Evolutionary conservation across 257 asterid genomes (phyloP).

Genomic region (Petunia axillaris): DNA sequence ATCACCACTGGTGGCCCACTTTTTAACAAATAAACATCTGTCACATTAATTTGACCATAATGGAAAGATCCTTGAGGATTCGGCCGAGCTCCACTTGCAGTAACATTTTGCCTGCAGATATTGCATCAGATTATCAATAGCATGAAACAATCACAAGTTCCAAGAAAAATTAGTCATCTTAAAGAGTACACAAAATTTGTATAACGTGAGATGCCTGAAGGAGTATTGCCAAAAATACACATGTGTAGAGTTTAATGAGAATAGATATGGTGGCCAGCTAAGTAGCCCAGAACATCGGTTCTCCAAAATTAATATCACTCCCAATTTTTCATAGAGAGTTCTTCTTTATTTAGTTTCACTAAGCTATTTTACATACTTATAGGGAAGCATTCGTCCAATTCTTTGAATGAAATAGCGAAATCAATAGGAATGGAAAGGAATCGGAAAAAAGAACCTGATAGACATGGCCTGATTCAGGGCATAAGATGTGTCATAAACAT

Average conservation of each 20-base stretch:
- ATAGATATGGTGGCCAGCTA: not conserved
- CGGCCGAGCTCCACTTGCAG: constrained; percentile 99
- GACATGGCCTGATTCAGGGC: constrained; percentile 83
- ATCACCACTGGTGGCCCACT: constrained; percentile 58
- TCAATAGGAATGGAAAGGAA: not conserved
- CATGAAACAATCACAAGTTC: constrained; percentile 6
- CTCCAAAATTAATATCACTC: not conserved
- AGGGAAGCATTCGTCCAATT: not conserved
- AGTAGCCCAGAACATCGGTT: not conserved
- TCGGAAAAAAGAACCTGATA: constrained; percentile 55
- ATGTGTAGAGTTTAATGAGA: not conserved
- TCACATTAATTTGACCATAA: constrained; percentile 81
- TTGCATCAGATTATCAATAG: constrained; percentile 10
- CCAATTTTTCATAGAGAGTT: not conserved
- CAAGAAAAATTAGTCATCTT: not conserved
- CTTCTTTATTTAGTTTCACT: not conserved
- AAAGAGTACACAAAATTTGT: not conserved
- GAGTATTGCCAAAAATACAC: not conserved
- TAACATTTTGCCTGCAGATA: constrained; percentile 70
- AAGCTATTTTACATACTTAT: not conserved
- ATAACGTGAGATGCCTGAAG: not conserved
- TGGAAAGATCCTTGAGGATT: constrained; percentile 98
- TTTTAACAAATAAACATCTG: constrained; percentile 61
- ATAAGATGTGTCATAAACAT: constrained; percentile 57
- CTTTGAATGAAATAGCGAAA: constrained; percentile 11